Conservation (phyloP, 352 stramenopile species). For the Pythium oligandrum region DNA sequence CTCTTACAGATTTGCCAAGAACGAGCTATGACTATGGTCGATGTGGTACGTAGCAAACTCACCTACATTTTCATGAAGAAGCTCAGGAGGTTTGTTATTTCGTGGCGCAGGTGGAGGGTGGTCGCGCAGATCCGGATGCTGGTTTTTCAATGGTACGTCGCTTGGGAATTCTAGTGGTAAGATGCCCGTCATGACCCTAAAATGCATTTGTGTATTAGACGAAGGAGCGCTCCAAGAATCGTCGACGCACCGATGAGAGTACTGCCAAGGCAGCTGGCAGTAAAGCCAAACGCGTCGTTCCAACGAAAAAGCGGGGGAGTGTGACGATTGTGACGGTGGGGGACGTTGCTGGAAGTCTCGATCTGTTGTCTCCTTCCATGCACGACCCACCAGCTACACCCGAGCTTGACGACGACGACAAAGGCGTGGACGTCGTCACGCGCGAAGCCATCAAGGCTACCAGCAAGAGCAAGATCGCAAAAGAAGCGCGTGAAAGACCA, state of each 20-base stretch:
- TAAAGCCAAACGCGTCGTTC: no score
- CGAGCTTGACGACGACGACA: conserved; percentile 32
- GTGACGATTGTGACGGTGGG: no score
- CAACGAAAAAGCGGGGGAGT: no score
- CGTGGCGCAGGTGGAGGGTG: conserved; percentile 55
- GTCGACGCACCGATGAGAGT: neutral
- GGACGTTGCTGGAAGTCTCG: no score
- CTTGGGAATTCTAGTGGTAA: neutral
- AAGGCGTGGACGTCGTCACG: conserved; percentile 37
- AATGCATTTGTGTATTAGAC: neutral
- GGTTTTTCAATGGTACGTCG: conserved; percentile 53
- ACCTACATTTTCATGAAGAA: no score
- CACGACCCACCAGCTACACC: conserved; percentile 13
- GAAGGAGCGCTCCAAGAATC: neutral
- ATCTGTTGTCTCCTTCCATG: conserved; percentile 1
- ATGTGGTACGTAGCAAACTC: conserved; percentile 36
- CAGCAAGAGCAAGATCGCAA: conserved; percentile 50
- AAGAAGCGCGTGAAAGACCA: conserved; percentile 37
- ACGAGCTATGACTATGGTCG: conserved; percentile 60
- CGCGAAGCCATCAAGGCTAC: conserved; percentile 64
- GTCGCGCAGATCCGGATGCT: conserved; percentile 53
- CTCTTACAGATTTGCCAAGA: conserved; percentile 77
- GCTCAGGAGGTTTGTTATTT: neutral
- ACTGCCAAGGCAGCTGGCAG: no score
- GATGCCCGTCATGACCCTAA: neutral